Conservation (phyloP, 306 rosid species). For the Dryas octopetala region DNA sequence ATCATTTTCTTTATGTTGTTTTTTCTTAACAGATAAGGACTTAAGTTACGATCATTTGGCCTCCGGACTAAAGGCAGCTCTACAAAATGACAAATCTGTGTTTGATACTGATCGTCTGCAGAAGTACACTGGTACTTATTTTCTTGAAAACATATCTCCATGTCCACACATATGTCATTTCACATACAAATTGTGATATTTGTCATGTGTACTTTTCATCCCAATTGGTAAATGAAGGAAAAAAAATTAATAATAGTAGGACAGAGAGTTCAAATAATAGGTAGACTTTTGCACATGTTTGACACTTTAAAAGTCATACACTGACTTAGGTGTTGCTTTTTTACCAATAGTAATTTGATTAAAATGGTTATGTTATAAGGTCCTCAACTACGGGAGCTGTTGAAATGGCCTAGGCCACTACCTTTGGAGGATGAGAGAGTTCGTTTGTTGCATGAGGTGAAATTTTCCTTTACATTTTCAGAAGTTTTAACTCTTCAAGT, state of each 20-base stretch:
- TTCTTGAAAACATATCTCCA: conserved; percentile 19
- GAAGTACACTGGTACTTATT: conserved; percentile 65
- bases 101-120: conserved; percentile 91
- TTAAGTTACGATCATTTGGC: conserved; percentile 84
- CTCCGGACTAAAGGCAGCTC: conserved; percentile 69
- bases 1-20: conserved; percentile 7
- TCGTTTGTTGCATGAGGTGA: conserved; percentile 88
- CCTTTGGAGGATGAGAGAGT: conserved; percentile 96
- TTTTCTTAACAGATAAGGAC: conserved; percentile 59
- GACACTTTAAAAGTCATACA: not conserved
- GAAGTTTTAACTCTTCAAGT: conserved; percentile 5
- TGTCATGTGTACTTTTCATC: not conserved
- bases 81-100: conserved; percentile 72
- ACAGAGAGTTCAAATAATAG: not conserved
- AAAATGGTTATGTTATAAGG: conserved; percentile 46
- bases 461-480: conserved; percentile 2
- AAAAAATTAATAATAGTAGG: not conserved
- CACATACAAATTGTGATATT: conserved; percentile 1
- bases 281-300: not conserved
- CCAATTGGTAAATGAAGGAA: not conserved
- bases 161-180: conserved; percentile 7
- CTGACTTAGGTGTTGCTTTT: conserved; percentile 6
- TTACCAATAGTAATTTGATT: conserved; percentile 13
- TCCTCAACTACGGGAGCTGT: conserved; percentile 70
- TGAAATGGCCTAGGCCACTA: conserved; percentile 91